Evolutionary conservation across 306 rosid species (phyloP).

Genomic region (Malus orientalis): DNA sequence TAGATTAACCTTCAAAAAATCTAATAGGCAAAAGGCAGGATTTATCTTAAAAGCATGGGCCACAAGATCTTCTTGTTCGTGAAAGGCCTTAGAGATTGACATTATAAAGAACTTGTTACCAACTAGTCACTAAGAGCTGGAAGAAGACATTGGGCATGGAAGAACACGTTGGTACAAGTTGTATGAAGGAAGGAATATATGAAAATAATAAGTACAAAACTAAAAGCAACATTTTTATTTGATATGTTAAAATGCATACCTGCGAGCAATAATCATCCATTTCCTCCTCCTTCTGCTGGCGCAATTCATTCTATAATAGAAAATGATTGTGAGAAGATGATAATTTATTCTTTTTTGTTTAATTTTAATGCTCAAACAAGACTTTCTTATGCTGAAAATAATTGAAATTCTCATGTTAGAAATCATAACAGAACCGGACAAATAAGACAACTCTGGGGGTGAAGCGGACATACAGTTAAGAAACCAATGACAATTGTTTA

Average conservation of each 20-base stretch:
- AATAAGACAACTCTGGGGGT: neutral
- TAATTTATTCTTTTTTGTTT: neutral
- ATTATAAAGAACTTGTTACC: neutral
- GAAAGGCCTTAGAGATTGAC: neutral
- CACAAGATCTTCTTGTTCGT: neutral
- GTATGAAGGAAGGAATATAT: neutral
- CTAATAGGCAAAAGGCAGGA: neutral
- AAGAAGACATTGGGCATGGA: neutral
- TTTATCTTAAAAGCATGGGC: neutral
- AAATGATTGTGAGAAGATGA: neutral
- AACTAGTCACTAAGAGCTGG: neutral
- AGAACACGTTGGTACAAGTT: neutral
- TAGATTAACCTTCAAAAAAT: neutral
- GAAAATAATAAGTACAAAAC: neutral
- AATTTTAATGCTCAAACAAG: neutral
- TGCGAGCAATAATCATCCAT: slow-evolving; percentile 93
- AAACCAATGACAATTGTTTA: neutral
- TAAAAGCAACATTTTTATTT: neutral
- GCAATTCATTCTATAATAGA: slow-evolving; percentile 64
- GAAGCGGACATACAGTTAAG: neutral
- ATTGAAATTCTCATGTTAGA: neutral
- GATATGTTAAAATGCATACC: slow-evolving; percentile 32
- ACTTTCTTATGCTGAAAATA: neutral
- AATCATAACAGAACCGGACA: neutral
- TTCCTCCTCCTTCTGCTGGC: slow-evolving; percentile 93